Base-by-base conservation (phyloP, 2,329 filamentous ascomycete species). In the Fusarium falciforme region DNA sequence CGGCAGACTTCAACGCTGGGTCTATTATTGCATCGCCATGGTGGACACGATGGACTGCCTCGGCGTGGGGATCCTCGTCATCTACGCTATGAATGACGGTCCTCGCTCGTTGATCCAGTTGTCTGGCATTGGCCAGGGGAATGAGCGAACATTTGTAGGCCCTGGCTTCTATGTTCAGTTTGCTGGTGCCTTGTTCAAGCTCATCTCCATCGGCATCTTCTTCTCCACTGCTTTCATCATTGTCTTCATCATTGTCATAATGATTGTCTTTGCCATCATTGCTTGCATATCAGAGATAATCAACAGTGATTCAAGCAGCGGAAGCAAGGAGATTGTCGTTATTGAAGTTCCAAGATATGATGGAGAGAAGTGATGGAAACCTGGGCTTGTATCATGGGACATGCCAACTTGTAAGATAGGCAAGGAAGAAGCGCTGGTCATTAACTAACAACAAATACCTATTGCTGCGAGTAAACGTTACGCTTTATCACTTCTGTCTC, bases 51-150 rank as follows among this genome's bases (percentile, higher is more conserved):
- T 38, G 16, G 29, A 54, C 11, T 64, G 70, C 36, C 52, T 72
- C 44, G 59, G 60, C 11, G 64, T 59, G 1, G 72, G 72, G 8
- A 27, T 70, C 8, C 67, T 74, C 29, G 22, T 64, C 64, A 70
- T 72, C 38, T 68, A 59, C 36, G 70, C 66, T 35, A 72, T 72
- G 69, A 67, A 74, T 49, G 36, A 64, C 16, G 71, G 71, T 2
- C 71, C 71, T 27, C 71, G 71, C 14, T 64, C 52, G 6, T 44
- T 74, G 8, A 70, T 74, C 36, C 33, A 65, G 36, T 20, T 61
- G 27, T 72, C 69, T 6, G 64, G 58, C 38, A 66, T 72, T 5
- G 52, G 57, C 25, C 71, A 72, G 25, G 64, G 64, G 33, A 59
- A 62, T 27, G 60, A 67, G 49, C 27, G 57, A n/a, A 61, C 58